These are phyloP conservation scores for Erysimum cheiri DNA, from an alignment of 441 rosid species.

Conservation along the genomic window DNA sequence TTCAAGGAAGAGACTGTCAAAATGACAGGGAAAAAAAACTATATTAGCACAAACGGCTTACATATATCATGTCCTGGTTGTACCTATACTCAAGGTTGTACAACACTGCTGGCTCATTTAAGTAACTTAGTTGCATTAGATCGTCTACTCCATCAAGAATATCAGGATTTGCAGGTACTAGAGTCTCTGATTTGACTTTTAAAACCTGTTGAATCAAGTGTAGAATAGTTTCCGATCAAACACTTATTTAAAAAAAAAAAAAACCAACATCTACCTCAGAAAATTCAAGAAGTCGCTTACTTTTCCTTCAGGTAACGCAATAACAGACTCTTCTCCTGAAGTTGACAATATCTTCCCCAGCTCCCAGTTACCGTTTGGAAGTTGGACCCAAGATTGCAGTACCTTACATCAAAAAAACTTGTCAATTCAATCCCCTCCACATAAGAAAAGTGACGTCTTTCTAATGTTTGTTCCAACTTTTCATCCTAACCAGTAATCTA, in stretches of 20 bases:
- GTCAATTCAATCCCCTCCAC: conserved; percentile 37
- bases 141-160: conserved; percentile 99
- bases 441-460: conserved; percentile 38
- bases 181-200: conserved; percentile 70
- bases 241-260: conserved; percentile 11
- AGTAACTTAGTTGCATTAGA: conserved; percentile 98
- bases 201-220: conserved; percentile 58
- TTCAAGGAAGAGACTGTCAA: conserved; percentile 21
- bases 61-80: conserved; percentile 90
- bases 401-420: conserved; percentile 58
- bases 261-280: conserved; percentile 22
- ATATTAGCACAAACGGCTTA: conserved; percentile 53
- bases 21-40: conserved; percentile 1
- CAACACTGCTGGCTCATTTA: conserved; percentile 95
- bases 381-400: conserved; percentile 87
- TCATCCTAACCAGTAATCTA: conserved; percentile 7
- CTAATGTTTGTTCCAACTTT: background rate
- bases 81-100: conserved; percentile 92
- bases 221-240: conserved; percentile 34
- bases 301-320: conserved; percentile 80
- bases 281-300: conserved; percentile 54
- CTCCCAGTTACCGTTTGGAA: conserved; percentile 88
- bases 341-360: conserved; percentile 74
- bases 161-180: conserved; percentile 94
- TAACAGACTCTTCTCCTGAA: conserved; percentile 70